These are phyloP conservation scores for Erodium trifolium DNA, from an alignment of 441 rosid genomes.

Conservation along the genomic window DNA sequence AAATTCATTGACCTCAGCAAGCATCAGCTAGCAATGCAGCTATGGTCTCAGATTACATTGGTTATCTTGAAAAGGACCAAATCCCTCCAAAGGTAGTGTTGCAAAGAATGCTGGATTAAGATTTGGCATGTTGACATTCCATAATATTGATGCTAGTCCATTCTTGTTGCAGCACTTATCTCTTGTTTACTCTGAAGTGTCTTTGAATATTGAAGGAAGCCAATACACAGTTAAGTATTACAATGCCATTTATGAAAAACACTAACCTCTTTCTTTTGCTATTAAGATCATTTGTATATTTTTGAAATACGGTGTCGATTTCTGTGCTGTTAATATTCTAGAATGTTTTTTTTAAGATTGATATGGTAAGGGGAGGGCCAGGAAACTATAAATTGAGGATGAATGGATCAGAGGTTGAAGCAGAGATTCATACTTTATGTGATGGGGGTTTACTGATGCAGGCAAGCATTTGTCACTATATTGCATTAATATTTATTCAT, in stretches of 20 bases:
- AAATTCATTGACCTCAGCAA: slow-evolving; percentile 53
- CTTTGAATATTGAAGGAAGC: slow-evolving; percentile 98
- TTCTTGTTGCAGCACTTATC: slow-evolving; percentile 76
- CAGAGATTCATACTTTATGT: slow-evolving; percentile 95
- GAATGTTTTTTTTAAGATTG: slow-evolving; percentile 49
- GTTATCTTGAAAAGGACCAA: slow-evolving; percentile 98
- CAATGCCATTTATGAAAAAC: slow-evolving; percentile 16
- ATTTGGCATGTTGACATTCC: slow-evolving; percentile 7
- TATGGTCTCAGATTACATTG: slow-evolving; percentile 90
- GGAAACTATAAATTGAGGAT: slow-evolving; percentile 86
- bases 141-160: slow-evolving; percentile 19
- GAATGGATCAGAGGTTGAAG: slow-evolving; percentile 88
- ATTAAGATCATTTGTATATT: not conserved
- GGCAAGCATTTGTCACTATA: slow-evolving; percentile 43
- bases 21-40: slow-evolving; percentile 96
- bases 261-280: slow-evolving; percentile 1
- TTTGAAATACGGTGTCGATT: too few species aligned
- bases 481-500: not conserved
- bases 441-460: slow-evolving; percentile 99
- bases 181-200: slow-evolving; percentile 89
- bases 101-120: slow-evolving; percentile 7
- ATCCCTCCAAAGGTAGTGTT: slow-evolving; percentile 92
- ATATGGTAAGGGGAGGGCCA: slow-evolving; percentile 90
- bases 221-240: slow-evolving; percentile 66
- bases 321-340: slow-evolving; percentile 3